These are phyloP conservation scores for Herpetospermum pedunculosum DNA, from an alignment of 306 rosid species.

Conservation along the genomic window DNA sequence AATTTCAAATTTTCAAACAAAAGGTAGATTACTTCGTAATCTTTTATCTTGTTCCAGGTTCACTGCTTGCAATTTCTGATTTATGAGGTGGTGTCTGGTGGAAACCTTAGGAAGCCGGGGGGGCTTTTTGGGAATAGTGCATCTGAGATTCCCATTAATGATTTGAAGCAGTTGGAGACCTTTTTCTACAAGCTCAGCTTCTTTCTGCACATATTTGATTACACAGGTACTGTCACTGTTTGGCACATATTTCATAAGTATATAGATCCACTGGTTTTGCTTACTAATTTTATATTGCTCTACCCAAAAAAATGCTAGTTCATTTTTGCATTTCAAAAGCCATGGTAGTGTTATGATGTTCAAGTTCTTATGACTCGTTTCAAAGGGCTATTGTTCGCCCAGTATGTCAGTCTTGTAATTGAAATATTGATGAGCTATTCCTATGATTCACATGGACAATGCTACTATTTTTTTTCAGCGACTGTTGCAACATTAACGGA, in stretches of 20 bases:
- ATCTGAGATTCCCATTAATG: constrained; percentile 87
- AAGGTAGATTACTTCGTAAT: constrained; percentile 10
- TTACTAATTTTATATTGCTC: background rate
- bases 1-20: too few relatives aligned
- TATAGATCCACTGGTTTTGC: background rate
- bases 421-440: background rate
- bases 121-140: constrained; percentile 96
- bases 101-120: constrained; percentile 96
- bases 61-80: constrained; percentile 97
- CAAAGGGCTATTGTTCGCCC: background rate
- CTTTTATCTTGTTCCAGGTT: constrained; percentile 38
- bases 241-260: background rate
- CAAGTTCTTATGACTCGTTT: background rate
- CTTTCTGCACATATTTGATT: constrained; percentile 85
- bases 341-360: background rate
- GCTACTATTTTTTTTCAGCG: constrained; percentile 39
- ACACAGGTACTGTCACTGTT: constrained; percentile 48
- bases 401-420: background rate
- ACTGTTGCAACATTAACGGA: constrained; percentile 78
- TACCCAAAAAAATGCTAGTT: background rate
- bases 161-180: constrained; percentile 79
- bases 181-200: constrained; percentile 95
- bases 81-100: constrained; percentile 97
- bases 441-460: background rate
- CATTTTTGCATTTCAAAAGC: background rate